Base-by-base conservation (phyloP, 108 stramenopile species). In the Fragilaria crotonensis region DNA sequence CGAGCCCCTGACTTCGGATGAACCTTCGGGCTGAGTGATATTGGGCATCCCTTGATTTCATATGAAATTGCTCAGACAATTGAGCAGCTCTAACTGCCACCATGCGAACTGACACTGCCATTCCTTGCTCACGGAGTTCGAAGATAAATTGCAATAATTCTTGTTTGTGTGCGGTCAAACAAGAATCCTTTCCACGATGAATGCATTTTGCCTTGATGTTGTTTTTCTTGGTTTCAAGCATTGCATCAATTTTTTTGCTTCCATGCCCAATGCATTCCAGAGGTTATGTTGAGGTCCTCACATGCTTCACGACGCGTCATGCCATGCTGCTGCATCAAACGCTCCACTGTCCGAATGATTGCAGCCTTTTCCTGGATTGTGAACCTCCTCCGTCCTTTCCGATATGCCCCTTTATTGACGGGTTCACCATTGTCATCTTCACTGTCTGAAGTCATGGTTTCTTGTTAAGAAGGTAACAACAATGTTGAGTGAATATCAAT, bases 121-220 rank as follows among this genome's bases (percentile, higher is more conserved):
- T 41, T 41, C 36, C 36, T 41, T 41, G 7, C 14, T 41, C 14
- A 14, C 36, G 14, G 14, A 11, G 36, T 41, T 41, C 36, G 14
- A 41, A 41, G 36, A 41, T 41, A 41, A 41, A 41, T 41, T 41
- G 36, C 36, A 41, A 41, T 41, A 41, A 41, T 41, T 41, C 36
- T 41, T 41, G 36, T 14, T 41, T 41, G 36, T 41, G 7, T 41
- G 36, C 7, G n/a, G 36, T 41, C 14, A 41, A 41, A 41, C 36
- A 41, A 7, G 14, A 11, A 41, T 41, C 36, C 36, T 14, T 41
- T 41, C 36, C 36, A 41, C 36, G 11, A 14, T 41, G 36, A 41
- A 41, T 41, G 36, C 36, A 14, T 41, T 41, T 41, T 41, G 36
- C 36, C 36, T 41, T 41, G 36, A 41, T 41, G 14, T 41, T 41